Evolutionary conservation across 179 eudicot genomes (phyloP).

Genomic region (Corrigiola litoralis): DNA sequence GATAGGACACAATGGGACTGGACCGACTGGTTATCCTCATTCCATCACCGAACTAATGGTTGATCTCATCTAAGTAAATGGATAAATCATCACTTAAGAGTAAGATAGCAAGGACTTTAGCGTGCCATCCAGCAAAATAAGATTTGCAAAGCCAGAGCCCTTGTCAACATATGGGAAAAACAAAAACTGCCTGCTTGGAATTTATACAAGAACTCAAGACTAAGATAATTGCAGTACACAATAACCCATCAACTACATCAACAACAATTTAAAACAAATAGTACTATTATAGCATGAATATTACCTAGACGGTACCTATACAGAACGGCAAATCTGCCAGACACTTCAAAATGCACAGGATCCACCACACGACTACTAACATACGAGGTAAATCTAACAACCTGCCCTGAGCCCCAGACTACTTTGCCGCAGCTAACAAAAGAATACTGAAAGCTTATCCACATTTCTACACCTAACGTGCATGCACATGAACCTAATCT

Average conservation of each 20-base stretch:
- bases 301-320: conserved; percentile 37
- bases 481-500: neutral
- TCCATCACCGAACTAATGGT: too few species aligned
- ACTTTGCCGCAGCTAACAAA: conserved; percentile 20
- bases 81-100: too few species aligned
- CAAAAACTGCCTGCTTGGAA: too few species aligned
- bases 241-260: conserved; percentile 2
- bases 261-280: neutral
- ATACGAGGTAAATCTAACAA: conserved; percentile 11
- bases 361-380: conserved; percentile 11
- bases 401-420: conserved; percentile 11
- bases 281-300: neutral
- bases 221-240: too few species aligned
- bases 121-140: too few species aligned
- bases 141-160: too few species aligned
- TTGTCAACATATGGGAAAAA: too few species aligned
- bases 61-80: too few species aligned
- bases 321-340: conserved; percentile 25
- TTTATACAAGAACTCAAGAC: too few species aligned
- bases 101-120: too few species aligned
- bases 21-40: too few species aligned
- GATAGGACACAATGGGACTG: too few species aligned
- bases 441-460: conserved; percentile 24
- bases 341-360: conserved; percentile 12
- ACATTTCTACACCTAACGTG: conserved; percentile 19